Base-by-base conservation (phyloP, 257 asterid genomes). In the Przewalskia tangutica region DNA sequence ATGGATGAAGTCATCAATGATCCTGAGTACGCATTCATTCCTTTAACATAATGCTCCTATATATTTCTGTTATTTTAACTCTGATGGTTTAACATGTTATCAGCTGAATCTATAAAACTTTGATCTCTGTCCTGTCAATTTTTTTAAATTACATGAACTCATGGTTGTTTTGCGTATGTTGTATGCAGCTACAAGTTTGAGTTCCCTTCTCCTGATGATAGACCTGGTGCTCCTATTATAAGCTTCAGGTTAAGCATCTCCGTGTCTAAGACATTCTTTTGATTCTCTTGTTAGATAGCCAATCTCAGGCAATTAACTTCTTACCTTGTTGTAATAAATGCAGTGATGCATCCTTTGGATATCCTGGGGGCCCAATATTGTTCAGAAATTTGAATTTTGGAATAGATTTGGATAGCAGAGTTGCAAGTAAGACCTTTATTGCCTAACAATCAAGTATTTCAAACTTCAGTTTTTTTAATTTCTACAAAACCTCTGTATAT, bases 271-370 rank as follows among this genome's bases (percentile, higher is more conserved):
- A 23, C 27, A 50, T 75, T 75, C 80, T 27, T 48, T 36, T 75
- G 80, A 63, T 50, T 75, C 80, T 14, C 46, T 14, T 13, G 27
- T 75, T 44, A 13, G 62, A 16, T 17, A 27, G 62, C 80, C 50
- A 75, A 75, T 75, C 48, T 80, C 68, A 71, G 36, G 50, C 27
- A 55, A 50, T 56, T 48, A 42, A 76, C 81, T 23, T 51, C 77
- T 34, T 70, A 68, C 65, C 36, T 53, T 75, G 5, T 81, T 84
- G 68, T 85, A 67, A 85, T 85, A 64, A 80, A 84, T 88, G 91
- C 97, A 95, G 99, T 87, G 99, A 95, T 87, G 99, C 99, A 66
- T 95, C 99, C 80, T 95, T 95, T 89, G 99, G 97, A 89, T 95
- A 95, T 89, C 95, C 97, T 70, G 97, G 98, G 82, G 99, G 99